Conservation (phyloP, 139 green algal species). For the Haematococcus lacustris region DNA sequence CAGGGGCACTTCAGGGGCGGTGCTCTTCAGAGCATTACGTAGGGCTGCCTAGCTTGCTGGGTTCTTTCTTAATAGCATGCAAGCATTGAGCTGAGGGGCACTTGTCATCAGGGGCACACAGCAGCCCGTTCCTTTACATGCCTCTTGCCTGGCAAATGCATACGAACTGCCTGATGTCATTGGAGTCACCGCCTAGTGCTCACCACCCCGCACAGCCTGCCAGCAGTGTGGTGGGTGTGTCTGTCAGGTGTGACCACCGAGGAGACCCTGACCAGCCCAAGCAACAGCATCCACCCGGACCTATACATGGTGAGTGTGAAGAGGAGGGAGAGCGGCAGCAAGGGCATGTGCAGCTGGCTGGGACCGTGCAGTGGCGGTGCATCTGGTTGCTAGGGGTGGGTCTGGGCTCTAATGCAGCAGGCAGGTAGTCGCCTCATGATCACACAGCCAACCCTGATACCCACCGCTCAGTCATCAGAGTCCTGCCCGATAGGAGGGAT, state of each 20-base stretch:
- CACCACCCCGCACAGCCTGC: background rate
- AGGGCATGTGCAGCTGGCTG: background rate
- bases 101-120: background rate
- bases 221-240: background rate
- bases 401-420: too few relatives aligned
- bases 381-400: background rate
- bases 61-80: background rate
- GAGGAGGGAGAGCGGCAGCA: background rate
- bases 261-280: constrained; percentile 64
- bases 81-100: background rate
- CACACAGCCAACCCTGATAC: background rate
- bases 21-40: background rate
- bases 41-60: background rate
- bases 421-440: background rate
- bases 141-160: background rate
- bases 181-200: background rate
- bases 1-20: background rate
- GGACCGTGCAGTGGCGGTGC: background rate
- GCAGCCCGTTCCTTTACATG: background rate
- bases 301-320: constrained; percentile 56
- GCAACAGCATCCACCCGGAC: constrained; percentile 87
- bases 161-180: background rate
- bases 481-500: background rate
- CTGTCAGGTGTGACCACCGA: constrained; percentile 84
- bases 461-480: background rate